A percentile compares a stretch with the other conserved stretches of the same genome.
These are phyloP conservation scores for Hirschioporus abietinus DNA, from an alignment of 768 basidiomycete genomes.

Conservation along the genomic window DNA sequence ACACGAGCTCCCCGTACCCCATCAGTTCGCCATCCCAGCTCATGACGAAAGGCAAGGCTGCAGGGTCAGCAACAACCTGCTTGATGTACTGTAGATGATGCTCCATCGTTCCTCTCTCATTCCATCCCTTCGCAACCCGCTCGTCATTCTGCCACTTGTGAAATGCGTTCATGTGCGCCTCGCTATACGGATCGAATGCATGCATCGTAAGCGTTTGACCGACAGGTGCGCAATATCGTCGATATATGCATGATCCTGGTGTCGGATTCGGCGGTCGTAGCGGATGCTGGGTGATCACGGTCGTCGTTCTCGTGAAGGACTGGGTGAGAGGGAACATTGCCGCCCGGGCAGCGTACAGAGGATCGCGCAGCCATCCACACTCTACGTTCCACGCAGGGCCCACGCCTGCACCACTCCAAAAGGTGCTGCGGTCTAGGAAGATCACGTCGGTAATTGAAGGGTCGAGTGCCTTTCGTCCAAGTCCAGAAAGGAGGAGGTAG, in stretches of 20 bases:
- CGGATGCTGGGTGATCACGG: conserved; percentile 47
- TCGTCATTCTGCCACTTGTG: conserved; percentile 45
- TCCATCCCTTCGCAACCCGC: conserved; percentile 42
- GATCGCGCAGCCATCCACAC: conserved; percentile 30
- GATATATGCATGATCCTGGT: conserved; percentile 36
- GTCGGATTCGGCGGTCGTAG: conserved; percentile 43
- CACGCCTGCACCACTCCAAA: conserved; percentile 49
- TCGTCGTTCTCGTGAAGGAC: conserved; percentile 39
- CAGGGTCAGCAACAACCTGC: conserved; percentile 30
- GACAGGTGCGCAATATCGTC: conserved; percentile 28
- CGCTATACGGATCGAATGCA: conserved; percentile 22
- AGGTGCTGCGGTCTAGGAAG: conserved; percentile 37
- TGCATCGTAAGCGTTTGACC: conserved; percentile 26
- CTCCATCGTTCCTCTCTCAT: conserved; percentile 38
- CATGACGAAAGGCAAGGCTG: conserved; percentile 36
- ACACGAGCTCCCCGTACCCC: conserved; percentile 43
- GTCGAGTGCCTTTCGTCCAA: conserved; percentile 21
- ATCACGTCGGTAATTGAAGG: conserved; percentile 15
- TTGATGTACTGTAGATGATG: conserved; percentile 37
- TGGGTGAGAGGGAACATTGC: conserved; percentile 31
- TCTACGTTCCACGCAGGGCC: conserved; percentile 17
- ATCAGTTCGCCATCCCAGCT: conserved; percentile 39
- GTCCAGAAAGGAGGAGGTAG: conserved; percentile 36
- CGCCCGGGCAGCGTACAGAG: conserved; percentile 18
- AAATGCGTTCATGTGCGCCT: conserved; percentile 37